A percentile compares a stretch with the other conserved stretches of the same genome.
These are phyloP conservation scores for Sequoia sempervirens DNA, from an alignment of 75 land plant species.

Conservation along the genomic window DNA sequence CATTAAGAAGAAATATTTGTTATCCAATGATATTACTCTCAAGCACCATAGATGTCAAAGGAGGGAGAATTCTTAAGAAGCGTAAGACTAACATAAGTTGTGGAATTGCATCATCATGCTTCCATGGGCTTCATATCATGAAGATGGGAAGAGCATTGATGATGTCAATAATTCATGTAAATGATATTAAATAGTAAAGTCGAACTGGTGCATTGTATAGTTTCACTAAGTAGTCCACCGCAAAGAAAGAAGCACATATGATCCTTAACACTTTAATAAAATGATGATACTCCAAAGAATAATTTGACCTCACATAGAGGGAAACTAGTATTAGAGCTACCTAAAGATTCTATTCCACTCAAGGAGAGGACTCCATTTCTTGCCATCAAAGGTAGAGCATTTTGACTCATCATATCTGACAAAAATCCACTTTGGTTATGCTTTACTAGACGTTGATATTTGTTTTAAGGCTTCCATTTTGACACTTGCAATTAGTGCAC, in stretches of 20 bases:
- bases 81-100: constrained; percentile 33
- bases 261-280: constrained; percentile 19
- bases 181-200: constrained; percentile 33
- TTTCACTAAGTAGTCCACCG: constrained; percentile 40
- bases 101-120: constrained; percentile 22
- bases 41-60: constrained; percentile 21
- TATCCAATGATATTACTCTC: constrained; percentile 35
- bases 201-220: constrained; percentile 49
- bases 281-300: constrained; percentile 6
- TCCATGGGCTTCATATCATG: constrained; percentile 16
- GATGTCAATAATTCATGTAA: constrained; percentile 32
- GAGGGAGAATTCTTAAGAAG: constrained; percentile 32
- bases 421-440: too few species aligned
- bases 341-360: too few species aligned
- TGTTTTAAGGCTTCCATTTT: too few species aligned
- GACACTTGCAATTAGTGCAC: too few species aligned
- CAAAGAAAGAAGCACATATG: constrained; percentile 32
- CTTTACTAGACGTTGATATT: too few species aligned
- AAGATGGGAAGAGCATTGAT: constrained; percentile 30
- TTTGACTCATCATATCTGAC: too few species aligned
- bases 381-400: too few species aligned
- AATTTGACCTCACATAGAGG: too few species aligned
- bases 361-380: too few species aligned
- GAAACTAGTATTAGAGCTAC: too few species aligned
- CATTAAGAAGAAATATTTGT: constrained; percentile 27